phyloP scores from a whole-genome alignment of 1,284 basidiomycete species.

The Heterobasidion parviporum region DNA sequence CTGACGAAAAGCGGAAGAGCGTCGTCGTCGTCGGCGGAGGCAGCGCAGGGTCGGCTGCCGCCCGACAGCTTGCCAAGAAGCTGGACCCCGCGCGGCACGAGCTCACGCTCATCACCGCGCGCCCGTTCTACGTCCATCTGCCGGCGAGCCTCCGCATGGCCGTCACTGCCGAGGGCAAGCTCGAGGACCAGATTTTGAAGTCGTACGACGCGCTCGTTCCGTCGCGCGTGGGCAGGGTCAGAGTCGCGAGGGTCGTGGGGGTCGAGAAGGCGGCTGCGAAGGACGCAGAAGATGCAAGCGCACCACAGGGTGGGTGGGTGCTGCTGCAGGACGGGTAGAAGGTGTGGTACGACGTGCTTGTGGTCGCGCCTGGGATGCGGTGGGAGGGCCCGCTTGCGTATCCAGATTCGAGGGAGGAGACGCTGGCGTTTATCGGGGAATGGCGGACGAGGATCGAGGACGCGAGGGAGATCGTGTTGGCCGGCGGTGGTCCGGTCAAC shows the following conservation, averaged over 20 bases:
- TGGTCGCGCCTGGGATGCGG: slow-evolving; percentile 45
- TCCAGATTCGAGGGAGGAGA: slow-evolving; percentile 21
- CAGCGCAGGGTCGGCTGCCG: slow-evolving; percentile 17
- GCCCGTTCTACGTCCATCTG: slow-evolving; percentile 23
- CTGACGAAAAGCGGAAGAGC: slow-evolving; percentile 13
- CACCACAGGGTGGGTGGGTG: slow-evolving; percentile 29
- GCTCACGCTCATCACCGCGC: slow-evolving; percentile 24
- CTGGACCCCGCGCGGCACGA: slow-evolving; percentile 22
- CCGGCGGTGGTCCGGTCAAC: slow-evolving; percentile 54
- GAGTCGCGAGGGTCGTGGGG: slow-evolving; percentile 2
- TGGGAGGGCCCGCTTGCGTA: slow-evolving; percentile 43
- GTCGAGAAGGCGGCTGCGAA: background rate
- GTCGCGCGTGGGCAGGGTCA: slow-evolving; percentile 28
- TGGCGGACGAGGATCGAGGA: slow-evolving; percentile 26
- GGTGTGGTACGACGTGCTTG: slow-evolving; percentile 40
- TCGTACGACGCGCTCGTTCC: slow-evolving; percentile 31
- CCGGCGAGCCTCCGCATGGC: slow-evolving; percentile 23
- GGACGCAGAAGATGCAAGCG: background rate
- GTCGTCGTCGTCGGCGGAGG: slow-evolving; percentile 30
- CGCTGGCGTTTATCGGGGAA: background rate
- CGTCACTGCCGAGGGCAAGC: slow-evolving; percentile 20
- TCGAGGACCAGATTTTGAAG: slow-evolving; percentile 28
- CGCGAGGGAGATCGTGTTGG: slow-evolving; percentile 44
- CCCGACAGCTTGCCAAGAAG: slow-evolving; percentile 20
- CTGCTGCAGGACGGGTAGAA: slow-evolving; percentile 38